Conservation (phyloP, 495 filamentous ascomycete species). For the Aspergillus ostianus region DNA sequence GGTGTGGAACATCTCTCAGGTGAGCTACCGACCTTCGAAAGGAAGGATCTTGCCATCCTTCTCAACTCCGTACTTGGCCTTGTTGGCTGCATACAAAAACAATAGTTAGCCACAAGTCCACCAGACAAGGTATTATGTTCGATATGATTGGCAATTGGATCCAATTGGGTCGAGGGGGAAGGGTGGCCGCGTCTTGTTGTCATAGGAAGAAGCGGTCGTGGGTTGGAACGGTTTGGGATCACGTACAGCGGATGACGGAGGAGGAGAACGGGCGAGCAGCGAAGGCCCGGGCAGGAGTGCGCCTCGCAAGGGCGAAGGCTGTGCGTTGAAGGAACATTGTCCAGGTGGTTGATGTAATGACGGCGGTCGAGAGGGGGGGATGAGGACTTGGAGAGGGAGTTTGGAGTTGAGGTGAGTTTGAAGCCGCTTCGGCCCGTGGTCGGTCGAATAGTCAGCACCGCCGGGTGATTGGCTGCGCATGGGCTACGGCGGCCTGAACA, state of each 20-base stretch:
- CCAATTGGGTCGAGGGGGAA: slow-evolving; percentile 23
- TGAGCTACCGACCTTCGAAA: slow-evolving; percentile 41
- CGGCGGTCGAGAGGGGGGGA: slow-evolving; percentile 24
- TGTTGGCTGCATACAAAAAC: slow-evolving; percentile 30
- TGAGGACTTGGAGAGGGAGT: slow-evolving; percentile 29
- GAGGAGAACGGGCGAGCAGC: slow-evolving; percentile 49
- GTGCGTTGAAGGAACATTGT: slow-evolving; percentile 85
- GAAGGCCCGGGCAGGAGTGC: slow-evolving; percentile 60
- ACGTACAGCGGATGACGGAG: slow-evolving; percentile 49
- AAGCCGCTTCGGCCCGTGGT: slow-evolving; percentile 47
- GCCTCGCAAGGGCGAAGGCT: slow-evolving; percentile 68
- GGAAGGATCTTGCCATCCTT: slow-evolving; percentile 45
- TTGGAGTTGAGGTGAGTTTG: slow-evolving; percentile 46
- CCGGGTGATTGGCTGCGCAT: slow-evolving; percentile 33
- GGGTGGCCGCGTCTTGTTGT: slow-evolving; percentile 7
- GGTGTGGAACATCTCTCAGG: slow-evolving; percentile 8
- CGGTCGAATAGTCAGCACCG: slow-evolving; percentile 32
- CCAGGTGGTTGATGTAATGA: slow-evolving; percentile 27
- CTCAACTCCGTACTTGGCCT: slow-evolving; percentile 36
- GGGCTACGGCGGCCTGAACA: slow-evolving; percentile 18
- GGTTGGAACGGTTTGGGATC: slow-evolving; percentile 23
- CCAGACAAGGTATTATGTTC: background rate
- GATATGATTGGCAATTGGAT: background rate
- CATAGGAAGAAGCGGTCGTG: slow-evolving; percentile 23
- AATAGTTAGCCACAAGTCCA: slow-evolving; percentile 27